Conservation (phyloP, 208 protist species). For the Trypanosomatidae sp. region DNA sequence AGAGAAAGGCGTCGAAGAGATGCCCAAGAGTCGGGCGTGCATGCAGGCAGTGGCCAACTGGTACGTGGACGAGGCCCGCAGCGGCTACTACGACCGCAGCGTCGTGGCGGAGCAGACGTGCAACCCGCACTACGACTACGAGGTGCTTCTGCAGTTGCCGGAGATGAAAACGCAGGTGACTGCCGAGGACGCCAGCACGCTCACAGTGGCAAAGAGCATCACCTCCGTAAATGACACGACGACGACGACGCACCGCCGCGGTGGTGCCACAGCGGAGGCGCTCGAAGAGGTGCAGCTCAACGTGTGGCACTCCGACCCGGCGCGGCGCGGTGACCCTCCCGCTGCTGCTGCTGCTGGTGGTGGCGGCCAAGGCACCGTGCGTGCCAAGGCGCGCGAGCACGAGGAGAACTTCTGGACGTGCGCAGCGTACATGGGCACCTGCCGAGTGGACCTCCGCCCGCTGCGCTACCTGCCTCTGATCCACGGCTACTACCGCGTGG, state of each 20-base stretch:
- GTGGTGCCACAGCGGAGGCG: constrained; percentile 11
- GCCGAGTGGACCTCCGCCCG: constrained; percentile 70
- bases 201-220: no score
- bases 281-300: constrained; percentile 27
- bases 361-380: neutral
- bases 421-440: constrained; percentile 68
- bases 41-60: constrained; percentile 49
- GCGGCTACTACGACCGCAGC: constrained; percentile 76
- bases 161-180: constrained; percentile 8
- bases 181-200: no score
- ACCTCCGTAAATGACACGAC: neutral
- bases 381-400: neutral
- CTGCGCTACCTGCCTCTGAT: constrained; percentile 63
- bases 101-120: constrained; percentile 35
- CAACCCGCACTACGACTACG: constrained; percentile 74
- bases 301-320: constrained; percentile 23
- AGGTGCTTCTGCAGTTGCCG: constrained; percentile 62
- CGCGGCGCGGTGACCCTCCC: neutral
- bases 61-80: constrained; percentile 56
- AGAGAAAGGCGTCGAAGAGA: no score
- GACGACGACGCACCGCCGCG: neutral
- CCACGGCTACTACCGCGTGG: constrained; percentile 78
- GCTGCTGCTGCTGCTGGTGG: neutral
- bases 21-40: no score
- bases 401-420: constrained; percentile 74